Evolutionary conservation across 306 rosid species (phyloP), one percentile per base, ranked within the genome.

Genomic region (Glycine soja): DNA sequence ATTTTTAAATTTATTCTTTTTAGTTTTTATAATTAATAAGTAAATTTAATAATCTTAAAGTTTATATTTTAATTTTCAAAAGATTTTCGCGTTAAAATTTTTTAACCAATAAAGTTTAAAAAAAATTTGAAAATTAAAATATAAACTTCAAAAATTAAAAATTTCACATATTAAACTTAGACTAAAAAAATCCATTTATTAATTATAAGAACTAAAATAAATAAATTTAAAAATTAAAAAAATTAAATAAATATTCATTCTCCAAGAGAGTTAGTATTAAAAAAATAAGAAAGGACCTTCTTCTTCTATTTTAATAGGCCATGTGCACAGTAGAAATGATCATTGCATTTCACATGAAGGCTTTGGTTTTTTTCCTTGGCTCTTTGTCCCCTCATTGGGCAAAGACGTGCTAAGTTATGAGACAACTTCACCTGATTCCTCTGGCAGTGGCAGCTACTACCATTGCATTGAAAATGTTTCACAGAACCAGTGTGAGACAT

Each of bases 401-500:
- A 82, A 86, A 75, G 77, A 84, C 80, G 56, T 81, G 6, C 43
- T 86, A 69, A 90, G 86, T 36, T 89, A 92, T 61, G 82, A 90
- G 24, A 76, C 86, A 75, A 63, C 81, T 45, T 89, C 90, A 70
- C 74, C 86, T 14, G 76, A 89, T 51, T 81, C 82, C 54, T 91
- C 81, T 70, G 90, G 88, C 30, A 24, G 30, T 24, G 30, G 30
- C 30, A 24, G 2, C 30, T 24, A 1, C 82, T 92, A 83, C 80
- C 83, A 19, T 76, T 90, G 97, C 89, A 85, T 50, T 56, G 75
- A 71, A 46, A 89, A 83, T 43, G 85, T 46, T 13, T 73, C 92
- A 72, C 80, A 77, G 9, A 66, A 73, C 74, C 87, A 84, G 68
- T 95, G 99, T 71, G 81, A 36, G 46, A 91, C 99, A 18, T 91